phyloP scores from a whole-genome alignment of 2,329 filamentous ascomycete genomes.

The Cytospora leucostoma region DNA sequence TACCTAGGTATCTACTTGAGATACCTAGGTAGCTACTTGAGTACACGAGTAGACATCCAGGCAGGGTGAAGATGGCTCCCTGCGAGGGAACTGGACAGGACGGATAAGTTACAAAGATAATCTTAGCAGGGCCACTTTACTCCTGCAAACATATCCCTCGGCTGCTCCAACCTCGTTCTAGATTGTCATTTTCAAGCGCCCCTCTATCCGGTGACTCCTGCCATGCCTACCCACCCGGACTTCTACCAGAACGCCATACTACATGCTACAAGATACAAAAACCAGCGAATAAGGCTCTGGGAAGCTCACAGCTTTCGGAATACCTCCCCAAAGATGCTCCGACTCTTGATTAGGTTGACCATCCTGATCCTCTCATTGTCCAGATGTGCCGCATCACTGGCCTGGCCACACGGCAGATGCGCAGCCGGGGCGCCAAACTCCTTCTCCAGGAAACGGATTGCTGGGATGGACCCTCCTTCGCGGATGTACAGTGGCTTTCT shows the following conservation, averaged over 20 bases:
- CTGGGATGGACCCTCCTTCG: conserved; percentile 92
- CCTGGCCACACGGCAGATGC: conserved; percentile 91
- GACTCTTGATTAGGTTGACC: conserved; percentile 84
- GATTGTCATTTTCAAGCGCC: background rate
- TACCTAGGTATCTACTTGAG: too few species aligned
- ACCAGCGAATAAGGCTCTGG: background rate
- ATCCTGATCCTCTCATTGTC: conserved; percentile 92
- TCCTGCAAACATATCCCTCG: too few species aligned
- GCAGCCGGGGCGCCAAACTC: conserved; percentile 89
- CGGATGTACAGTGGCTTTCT: conserved; percentile 85
- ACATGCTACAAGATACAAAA: background rate
- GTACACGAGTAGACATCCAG: too few species aligned
- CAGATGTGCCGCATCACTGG: conserved; percentile 89
- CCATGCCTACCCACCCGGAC: background rate
- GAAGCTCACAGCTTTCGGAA: conserved; percentile 65
- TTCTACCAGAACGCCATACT: background rate
- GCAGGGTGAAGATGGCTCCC: too few species aligned
- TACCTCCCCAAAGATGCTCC: conserved; percentile 86
- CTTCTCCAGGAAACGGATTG: conserved; percentile 91
- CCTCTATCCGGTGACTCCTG: background rate
- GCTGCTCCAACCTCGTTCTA: too few species aligned
- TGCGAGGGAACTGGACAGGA: too few species aligned
- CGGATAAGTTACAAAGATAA: too few species aligned
- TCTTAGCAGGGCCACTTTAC: too few species aligned
- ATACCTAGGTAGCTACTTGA: too few species aligned